Base-by-base conservation (phyloP, 345 rosid species). In the Ailanthus altissimus region DNA sequence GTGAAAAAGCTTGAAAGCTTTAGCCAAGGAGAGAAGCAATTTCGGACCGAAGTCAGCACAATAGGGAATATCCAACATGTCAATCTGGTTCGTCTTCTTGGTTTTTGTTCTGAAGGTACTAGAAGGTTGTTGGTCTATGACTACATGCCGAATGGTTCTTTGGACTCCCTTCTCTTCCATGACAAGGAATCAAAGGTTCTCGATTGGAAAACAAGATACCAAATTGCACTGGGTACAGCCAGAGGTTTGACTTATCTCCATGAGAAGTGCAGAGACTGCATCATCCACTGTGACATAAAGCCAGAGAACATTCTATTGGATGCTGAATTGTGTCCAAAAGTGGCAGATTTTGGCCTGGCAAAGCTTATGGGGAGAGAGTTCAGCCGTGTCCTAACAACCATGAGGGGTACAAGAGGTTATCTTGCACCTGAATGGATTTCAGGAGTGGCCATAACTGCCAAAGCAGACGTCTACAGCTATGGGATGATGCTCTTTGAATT, bases 401-500 rank as follows among this genome's bases (percentile, higher is more conserved):
- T 91, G 91, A 89, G 93, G 82, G 98, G 98, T 15, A 92, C 97
- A 26, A 87, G 94, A 85, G 97, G 97, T 16, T 73, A 73, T 32
- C 76, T 73, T 46, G 76, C 68, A 23, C 76, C 76, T 0, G 76
- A 73, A 60, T 73, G 97, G 98, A 86, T 94, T 67, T 94, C 98
- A 2, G 96, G 97, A 56, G 92, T 89, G 18, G 91, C 97, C 23
- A 82, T 92, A 51, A 92, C 97, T 12, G 86, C 93, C 20, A 92
- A 94, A 79, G 97, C 97, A 0, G 97, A 94, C 77, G 98, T 92
- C 47, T 94, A 91, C 74, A 94, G 98, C 82, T 92, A 87, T 4
- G 98, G 98, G 15, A 92, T 94, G 97, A 88, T 92, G 97, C 82
- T 94, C 14, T 89, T 89, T 20, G 98, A 94, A 83, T 16, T 91